A percentile compares a stretch with the other conserved stretches of the same genome.
These are phyloP conservation scores for Dianthus caryophyllus DNA, from an alignment of 148 eudicot species.

Conservation along the genomic window DNA sequence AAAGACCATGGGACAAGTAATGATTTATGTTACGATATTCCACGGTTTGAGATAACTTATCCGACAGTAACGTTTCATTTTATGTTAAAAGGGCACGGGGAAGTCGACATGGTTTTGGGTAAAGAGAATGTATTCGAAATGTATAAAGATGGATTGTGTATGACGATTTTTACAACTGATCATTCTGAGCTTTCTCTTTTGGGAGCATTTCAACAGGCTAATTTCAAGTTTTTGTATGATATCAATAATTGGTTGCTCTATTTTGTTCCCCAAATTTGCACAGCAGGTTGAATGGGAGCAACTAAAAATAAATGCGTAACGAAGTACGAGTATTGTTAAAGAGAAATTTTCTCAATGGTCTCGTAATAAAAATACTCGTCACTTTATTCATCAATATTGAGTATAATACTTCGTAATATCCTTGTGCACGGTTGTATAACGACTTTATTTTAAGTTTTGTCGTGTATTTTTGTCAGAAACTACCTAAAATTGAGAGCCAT, in stretches of 20 bases:
- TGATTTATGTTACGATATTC: neutral
- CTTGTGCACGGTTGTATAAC: too few species aligned
- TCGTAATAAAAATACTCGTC: too few species aligned
- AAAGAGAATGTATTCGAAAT: neutral
- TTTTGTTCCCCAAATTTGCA: slow-evolving; percentile 7
- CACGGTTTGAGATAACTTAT: neutral
- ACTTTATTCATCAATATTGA: too few species aligned
- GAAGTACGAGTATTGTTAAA: too few species aligned
- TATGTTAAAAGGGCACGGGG: neutral
- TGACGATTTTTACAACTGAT: neutral
- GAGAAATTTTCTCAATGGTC: too few species aligned
- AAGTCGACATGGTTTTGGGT: slow-evolving; percentile 13
- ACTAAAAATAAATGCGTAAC: too few species aligned
- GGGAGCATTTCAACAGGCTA: slow-evolving; percentile 19
- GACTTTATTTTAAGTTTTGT: too few species aligned
- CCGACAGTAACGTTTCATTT: slow-evolving; percentile 13
- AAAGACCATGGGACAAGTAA: too few species aligned
- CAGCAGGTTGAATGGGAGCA: neutral
- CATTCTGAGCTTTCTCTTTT: slow-evolving; percentile 5
- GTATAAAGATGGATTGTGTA: neutral
- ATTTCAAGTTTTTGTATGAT: slow-evolving; percentile 15
- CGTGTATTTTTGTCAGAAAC: too few species aligned
- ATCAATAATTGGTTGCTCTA: neutral
- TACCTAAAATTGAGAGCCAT: too few species aligned
- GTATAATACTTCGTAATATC: too few species aligned